These are phyloP conservation scores for Dimocarpus longan DNA, from an alignment of 345 rosid species.

Conservation along the genomic window DNA sequence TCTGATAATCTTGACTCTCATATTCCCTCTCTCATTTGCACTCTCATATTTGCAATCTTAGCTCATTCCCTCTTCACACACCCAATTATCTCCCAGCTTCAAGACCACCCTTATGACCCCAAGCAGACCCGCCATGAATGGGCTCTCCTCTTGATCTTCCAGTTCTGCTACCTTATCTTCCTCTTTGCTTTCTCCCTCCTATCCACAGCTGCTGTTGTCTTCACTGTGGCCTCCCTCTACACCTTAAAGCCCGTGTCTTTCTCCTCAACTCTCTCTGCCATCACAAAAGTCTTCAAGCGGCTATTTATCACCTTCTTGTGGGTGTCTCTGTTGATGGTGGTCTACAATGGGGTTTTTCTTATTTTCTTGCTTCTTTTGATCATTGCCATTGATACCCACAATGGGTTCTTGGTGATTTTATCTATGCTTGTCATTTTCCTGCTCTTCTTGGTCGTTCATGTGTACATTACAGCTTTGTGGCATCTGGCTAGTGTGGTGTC, in stretches of 20 bases:
- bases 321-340: slow-evolving; percentile 72
- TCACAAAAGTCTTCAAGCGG: slow-evolving; percentile 82
- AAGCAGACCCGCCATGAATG: slow-evolving; percentile 65
- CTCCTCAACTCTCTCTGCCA: slow-evolving; percentile 73
- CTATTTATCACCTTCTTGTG: slow-evolving; percentile 81
- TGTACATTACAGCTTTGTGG: slow-evolving; percentile 91
- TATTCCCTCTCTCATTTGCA: slow-evolving; percentile 86
- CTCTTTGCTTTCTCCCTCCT: slow-evolving; percentile 96
- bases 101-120: slow-evolving; percentile 39
- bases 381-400: slow-evolving; percentile 57
- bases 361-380: slow-evolving; percentile 53
- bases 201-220: slow-evolving; percentile 95
- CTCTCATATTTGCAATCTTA: no score
- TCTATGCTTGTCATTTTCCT: slow-evolving; percentile 49
- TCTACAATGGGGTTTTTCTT: slow-evolving; percentile 63
- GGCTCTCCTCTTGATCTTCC: slow-evolving; percentile 69
- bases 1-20: slow-evolving; percentile 64
- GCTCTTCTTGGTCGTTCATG: slow-evolving; percentile 68
- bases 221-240: slow-evolving; percentile 94
- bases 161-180: slow-evolving; percentile 82
- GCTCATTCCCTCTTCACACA: slow-evolving; percentile 87
- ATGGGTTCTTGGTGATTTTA: slow-evolving; percentile 43
- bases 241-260: slow-evolving; percentile 83
- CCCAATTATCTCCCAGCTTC: slow-evolving; percentile 52
- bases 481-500: slow-evolving; percentile 95